phyloP scores from a whole-genome alignment of 2,329 filamentous ascomycete genomes.

The Ceratocystis albifundus region DNA sequence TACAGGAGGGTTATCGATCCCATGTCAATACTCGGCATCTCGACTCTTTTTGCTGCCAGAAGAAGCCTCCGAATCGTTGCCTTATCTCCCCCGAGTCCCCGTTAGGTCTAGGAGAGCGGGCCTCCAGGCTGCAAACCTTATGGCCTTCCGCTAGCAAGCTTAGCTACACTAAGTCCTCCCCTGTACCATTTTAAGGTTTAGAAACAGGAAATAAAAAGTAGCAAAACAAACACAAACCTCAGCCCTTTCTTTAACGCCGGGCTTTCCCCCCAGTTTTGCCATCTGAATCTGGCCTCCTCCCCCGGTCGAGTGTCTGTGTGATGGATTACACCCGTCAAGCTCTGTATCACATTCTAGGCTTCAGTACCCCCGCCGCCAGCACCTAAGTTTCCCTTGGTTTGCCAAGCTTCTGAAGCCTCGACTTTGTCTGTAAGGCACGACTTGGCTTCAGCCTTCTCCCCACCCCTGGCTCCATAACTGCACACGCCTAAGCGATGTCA shows the following conservation, averaged over 20 bases:
- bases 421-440: background rate
- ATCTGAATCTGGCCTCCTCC: background rate
- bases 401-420: background rate
- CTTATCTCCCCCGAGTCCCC: background rate
- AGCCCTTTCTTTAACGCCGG: background rate
- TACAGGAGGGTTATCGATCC: too few species aligned
- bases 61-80: background rate
- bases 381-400: background rate
- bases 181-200: background rate
- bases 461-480: background rate
- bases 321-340: background rate
- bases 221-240: background rate
- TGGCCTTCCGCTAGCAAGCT: background rate
- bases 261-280: too few species aligned
- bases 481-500: background rate
- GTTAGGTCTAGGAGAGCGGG: too few species aligned
- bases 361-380: background rate
- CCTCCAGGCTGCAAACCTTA: background rate
- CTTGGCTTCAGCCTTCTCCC: background rate
- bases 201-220: background rate
- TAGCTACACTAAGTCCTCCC: too few species aligned
- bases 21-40: too few species aligned
- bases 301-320: background rate
- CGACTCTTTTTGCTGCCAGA: too few species aligned
- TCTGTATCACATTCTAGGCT: background rate